Base-by-base conservation (phyloP, 2,329 filamentous ascomycete species). In the Plectosphaerella plurivora region DNA sequence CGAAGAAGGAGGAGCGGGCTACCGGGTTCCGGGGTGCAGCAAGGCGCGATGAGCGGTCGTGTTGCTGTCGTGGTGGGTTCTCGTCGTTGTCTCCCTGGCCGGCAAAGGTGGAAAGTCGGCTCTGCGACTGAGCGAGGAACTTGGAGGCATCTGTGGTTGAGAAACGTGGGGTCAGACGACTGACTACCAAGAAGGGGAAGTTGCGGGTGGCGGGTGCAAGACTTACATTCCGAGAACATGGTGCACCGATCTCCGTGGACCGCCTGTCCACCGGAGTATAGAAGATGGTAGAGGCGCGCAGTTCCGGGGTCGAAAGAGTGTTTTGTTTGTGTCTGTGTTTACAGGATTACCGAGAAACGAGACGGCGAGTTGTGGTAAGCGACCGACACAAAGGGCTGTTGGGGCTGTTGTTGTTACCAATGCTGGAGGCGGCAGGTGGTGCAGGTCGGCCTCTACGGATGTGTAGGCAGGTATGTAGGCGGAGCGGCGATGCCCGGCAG, bases 101-200 rank as follows among this genome's bases (percentile, higher is more conserved):
- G 50, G 53, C 60, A 55, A 91, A 84, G 68, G 76, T 84, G 60
- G 88, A 90, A 63, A 97, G 78, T 57, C 91, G 87, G 56, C 92
- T 96, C 77, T 96, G 92, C 60, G 92, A 97, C 82, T 97, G 94
- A 56, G 92, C 90, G 63, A 99, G 84, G 70, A 99, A 99, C 62
- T 87, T 88, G 60, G 93, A 97, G 64, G 94, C 94, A 86, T 97
- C 94, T 97, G 65, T 51, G 50, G 50, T 47, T 50, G 35, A 45
- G 47, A 9, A 4, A n/a, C n/a, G 56, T 66, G 51, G 51, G 61
- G 16, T 45, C 39, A 47, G 25, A 11, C 20, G 22, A 18, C 22
- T n/a, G 22, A 18, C 22, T n/a, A 9, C 22, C 11, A 22, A 15
- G 14, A 20, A 3, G 44, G 22, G 44, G 37, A 41, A 41, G 3